Evolutionary conservation across 129 eudicot genomes (phyloP), one percentile per base, ranked within the genome.

Genomic region (Helianthus tuberosus): DNA sequence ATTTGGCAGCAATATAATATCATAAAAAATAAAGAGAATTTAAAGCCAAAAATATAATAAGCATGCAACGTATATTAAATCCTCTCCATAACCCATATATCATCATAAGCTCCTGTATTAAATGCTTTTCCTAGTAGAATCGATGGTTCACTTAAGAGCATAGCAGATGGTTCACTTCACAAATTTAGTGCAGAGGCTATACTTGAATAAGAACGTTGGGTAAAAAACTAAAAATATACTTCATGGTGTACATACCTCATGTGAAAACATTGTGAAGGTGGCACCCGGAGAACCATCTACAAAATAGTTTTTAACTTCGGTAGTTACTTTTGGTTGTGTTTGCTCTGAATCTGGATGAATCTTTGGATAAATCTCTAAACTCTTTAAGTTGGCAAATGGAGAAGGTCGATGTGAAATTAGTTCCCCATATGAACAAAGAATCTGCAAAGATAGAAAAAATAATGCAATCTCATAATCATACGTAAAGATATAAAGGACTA

Each of bases 181-280:
- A 20, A 20, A 20, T 20, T 20, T 20, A 20, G 23, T 20, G 23
- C 23, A 20, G 23, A 20, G 23, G 23, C 23, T 20, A 20, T 20
- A 20, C 23, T 20, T 20, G 23, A 20, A 20, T 20, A 20, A 20
- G 23, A 20, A 20, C 23, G 23, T 20, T 20, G 23, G 23, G 23
- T 20, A 20, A 20, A 20, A 20, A 20, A 0, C 23, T 20, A 20
- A 20, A 20, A 20, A 20, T 20, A 20, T 20, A 20, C 23, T 20
- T 0, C 23, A 20, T 20, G 23, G 23, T 20, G 23, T 20, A 20
- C 23, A 20, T 66, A 44, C 54, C 71, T 66, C 72, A 27, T 23
- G 58, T 25, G 72, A 68, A 68, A 25, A 43, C 72, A 48, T 48
- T 27, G 41, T 68, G 20, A 46, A 47, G 6, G 59, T 68, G 41